Conservation (phyloP, 495 filamentous ascomycete genomes). For the Umbilicaria muhlenbergii region DNA sequence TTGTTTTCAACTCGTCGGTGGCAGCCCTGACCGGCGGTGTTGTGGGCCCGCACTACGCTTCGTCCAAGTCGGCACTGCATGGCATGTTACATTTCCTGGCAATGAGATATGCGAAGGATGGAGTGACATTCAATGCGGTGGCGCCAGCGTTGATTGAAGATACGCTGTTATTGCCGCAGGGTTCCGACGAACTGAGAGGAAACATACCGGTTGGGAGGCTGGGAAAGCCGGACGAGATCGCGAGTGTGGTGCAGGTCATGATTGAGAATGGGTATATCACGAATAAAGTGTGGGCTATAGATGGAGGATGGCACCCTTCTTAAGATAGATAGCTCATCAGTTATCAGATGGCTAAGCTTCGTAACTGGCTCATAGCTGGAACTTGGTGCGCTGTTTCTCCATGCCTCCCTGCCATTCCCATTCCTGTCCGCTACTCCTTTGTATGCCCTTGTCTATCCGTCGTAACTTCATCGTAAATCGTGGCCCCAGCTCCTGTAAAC, state of each 20-base stretch:
- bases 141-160: conserved; percentile 62
- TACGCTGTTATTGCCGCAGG: conserved; percentile 45
- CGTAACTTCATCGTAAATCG: conserved; percentile 78
- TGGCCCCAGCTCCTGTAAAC: conserved; percentile 75
- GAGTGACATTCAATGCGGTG: conserved; percentile 62
- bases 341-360: not conserved
- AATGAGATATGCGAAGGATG: conserved; percentile 40
- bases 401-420: conserved; percentile 92
- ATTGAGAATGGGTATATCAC: conserved; percentile 57
- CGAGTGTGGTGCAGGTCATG: conserved; percentile 52
- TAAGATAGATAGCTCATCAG: too few relatives aligned
- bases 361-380: conserved; percentile 49
- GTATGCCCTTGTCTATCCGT: conserved; percentile 81
- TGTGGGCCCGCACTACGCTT: conserved; percentile 25
- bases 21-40: conserved; percentile 37
- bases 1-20: conserved; percentile 38
- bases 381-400: conserved; percentile 87
- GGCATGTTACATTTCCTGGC: conserved; percentile 53
- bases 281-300: conserved; percentile 33
- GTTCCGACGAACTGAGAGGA: conserved; percentile 16
- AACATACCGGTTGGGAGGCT: conserved; percentile 47
- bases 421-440: conserved; percentile 63
- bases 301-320: conserved; percentile 21
- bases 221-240: conserved; percentile 50
- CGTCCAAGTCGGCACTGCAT: conserved; percentile 39